These are phyloP conservation scores for Phytophthora pini DNA, from an alignment of 352 stramenopile genomes.

Conservation along the genomic window DNA sequence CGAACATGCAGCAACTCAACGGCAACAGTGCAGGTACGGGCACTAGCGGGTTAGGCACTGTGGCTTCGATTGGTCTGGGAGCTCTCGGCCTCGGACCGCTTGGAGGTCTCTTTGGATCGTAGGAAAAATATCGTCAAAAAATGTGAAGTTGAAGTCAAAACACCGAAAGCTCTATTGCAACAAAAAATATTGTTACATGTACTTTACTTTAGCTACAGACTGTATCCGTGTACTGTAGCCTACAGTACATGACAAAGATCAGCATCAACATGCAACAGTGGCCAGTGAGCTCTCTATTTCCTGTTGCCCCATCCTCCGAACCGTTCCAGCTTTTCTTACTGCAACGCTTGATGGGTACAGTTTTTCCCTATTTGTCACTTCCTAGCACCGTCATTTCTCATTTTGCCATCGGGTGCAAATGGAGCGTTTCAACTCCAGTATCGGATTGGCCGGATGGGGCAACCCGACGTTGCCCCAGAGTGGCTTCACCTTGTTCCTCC, in stretches of 20 bases:
- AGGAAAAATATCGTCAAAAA: background rate
- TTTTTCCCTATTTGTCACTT: conserved; percentile 9
- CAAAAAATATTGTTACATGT: too few species aligned
- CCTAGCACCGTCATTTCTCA: conserved; percentile 18
- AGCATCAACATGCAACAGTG: too few species aligned
- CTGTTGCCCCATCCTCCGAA: conserved; percentile 1
- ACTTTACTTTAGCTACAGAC: too few species aligned
- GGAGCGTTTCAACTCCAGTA: conserved; percentile 27
- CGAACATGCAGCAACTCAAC: conserved; percentile 28
- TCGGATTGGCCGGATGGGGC: conserved; percentile 31
- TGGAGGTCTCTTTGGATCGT: conserved; percentile 14
- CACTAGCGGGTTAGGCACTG: conserved; percentile 15
- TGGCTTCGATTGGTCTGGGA: conserved; percentile 13
- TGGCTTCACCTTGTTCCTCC: conserved; percentile 64
- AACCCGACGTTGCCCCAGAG: conserved; percentile 25
- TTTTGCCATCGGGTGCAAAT: conserved; percentile 19
- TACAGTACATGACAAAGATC: too few species aligned
- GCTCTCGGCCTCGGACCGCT: conserved; percentile 22
- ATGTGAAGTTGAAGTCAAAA: conserved; percentile 5
- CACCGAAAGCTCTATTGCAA: too few species aligned
- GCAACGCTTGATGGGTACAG: conserved; percentile 32
- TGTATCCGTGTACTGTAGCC: background rate
- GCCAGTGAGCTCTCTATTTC: background rate
- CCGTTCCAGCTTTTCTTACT: conserved; percentile 4
- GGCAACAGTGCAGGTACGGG: conserved; percentile 6